Evolutionary conservation across 306 rosid species (phyloP).

Genomic region (Vicia faba): DNA sequence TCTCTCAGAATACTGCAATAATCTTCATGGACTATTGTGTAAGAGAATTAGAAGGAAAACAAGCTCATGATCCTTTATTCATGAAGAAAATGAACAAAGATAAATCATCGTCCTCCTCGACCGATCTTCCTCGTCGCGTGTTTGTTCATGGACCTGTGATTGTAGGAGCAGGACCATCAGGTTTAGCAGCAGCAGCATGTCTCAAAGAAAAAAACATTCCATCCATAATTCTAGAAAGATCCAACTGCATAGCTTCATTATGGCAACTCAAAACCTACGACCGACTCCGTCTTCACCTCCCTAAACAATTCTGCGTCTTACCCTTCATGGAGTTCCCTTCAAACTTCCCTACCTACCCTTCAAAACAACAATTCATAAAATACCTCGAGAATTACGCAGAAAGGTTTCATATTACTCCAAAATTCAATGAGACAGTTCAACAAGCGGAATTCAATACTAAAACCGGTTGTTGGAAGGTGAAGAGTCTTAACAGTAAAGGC

Average conservation of each 20-base stretch:
- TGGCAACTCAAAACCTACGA: conserved; percentile 86
- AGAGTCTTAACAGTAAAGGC: neutral
- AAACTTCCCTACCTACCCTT: conserved; percentile 75
- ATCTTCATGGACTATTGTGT: conserved; percentile 48
- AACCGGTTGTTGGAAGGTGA: conserved; percentile 60
- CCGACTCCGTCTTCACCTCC: conserved; percentile 72
- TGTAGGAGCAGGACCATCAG: conserved; percentile 89
- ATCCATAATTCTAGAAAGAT: conserved; percentile 65
- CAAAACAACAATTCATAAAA: conserved; percentile 63
- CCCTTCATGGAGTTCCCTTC: conserved; percentile 61
- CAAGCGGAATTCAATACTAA: conserved; percentile 53
- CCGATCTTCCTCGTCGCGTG: neutral
- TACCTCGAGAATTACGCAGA: conserved; percentile 61
- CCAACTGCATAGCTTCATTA: conserved; percentile 78
- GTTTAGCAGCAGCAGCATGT: conserved; percentile 81
- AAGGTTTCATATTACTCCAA: conserved; percentile 51
- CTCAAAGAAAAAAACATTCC: conserved; percentile 50
- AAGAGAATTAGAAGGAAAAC: conserved; percentile 72
- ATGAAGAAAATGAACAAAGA: conserved; percentile 34
- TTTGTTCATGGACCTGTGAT: conserved; percentile 60
- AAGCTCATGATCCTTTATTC: conserved; percentile 67
- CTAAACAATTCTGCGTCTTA: conserved; percentile 77
- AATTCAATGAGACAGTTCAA: conserved; percentile 57
- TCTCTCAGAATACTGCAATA: conserved; percentile 8
- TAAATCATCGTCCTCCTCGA: neutral